These are phyloP conservation scores for Alnus rubra DNA, from an alignment of 306 rosid genomes.

Conservation along the genomic window DNA sequence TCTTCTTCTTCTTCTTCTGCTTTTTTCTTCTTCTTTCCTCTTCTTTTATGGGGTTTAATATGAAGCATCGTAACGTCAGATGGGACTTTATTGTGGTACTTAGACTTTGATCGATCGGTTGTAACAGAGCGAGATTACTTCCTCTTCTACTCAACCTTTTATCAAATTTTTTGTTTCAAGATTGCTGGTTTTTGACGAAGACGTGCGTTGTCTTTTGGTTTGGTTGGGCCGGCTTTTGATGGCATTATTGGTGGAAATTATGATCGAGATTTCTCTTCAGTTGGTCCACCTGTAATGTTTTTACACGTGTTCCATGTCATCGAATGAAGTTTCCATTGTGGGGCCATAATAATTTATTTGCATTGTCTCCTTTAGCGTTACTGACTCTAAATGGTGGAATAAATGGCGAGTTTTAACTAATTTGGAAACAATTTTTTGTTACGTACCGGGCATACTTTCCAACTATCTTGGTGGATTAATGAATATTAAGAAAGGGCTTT, in stretches of 20 bases:
- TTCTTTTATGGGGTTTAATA: conserved; percentile 12
- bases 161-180: conserved; percentile 2
- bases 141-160: background rate
- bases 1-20: background rate
- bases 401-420: no score
- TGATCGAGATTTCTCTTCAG: conserved; percentile 14
- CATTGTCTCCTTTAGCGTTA: no score
- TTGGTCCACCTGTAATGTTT: conserved; percentile 38
- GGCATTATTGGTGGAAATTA: conserved; percentile 47
- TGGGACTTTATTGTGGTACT: background rate
- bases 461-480: no score
- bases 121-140: background rate
- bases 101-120: background rate
- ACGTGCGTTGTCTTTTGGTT: background rate
- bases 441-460: no score
- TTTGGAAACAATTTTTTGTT: no score
- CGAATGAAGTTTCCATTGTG: background rate
- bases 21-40: background rate
- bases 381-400: no score
- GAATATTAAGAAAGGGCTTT: no score
- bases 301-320: background rate
- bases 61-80: conserved; percentile 35
- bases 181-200: conserved; percentile 1
- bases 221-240: conserved; percentile 20
- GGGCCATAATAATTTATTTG: background rate